Evolutionary conservation across 148 eudicot species (phyloP).

Genomic region (Chenopodium suecicum): DNA sequence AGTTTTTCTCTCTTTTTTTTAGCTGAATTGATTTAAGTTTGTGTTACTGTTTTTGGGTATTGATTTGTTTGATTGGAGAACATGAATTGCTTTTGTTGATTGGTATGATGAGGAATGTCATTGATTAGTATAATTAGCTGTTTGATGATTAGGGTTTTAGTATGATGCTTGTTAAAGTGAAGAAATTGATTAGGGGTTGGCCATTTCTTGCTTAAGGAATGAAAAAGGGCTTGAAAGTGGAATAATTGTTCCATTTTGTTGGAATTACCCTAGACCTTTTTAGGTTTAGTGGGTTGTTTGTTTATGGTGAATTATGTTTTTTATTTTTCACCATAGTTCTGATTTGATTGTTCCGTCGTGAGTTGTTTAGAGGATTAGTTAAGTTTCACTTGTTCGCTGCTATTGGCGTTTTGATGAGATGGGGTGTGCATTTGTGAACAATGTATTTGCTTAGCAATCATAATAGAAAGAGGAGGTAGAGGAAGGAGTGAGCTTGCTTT

Average conservation of each 20-base stretch:
- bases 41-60: background rate
- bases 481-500: background rate
- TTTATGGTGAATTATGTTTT: background rate
- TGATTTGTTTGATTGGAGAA: slow-evolving; percentile 15
- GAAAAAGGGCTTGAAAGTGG: background rate
- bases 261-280: too few relatives aligned
- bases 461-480: too few relatives aligned
- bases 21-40: background rate
- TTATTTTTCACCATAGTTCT: background rate
- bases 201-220: background rate
- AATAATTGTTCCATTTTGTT: background rate
- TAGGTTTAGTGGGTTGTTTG: background rate
- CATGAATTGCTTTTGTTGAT: background rate
- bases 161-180: background rate
- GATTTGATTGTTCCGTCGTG: background rate
- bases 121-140: background rate
- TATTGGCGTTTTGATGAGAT: background rate
- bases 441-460: background rate
- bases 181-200: background rate
- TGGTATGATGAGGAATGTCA: background rate
- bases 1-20: background rate
- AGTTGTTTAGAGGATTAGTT: background rate
- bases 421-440: background rate
- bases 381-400: background rate
- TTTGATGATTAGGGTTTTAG: background rate